Evolutionary conservation across 306 rosid species (phyloP), one percentile per base, ranked within the genome.

Genomic region (Medicago arabica): DNA sequence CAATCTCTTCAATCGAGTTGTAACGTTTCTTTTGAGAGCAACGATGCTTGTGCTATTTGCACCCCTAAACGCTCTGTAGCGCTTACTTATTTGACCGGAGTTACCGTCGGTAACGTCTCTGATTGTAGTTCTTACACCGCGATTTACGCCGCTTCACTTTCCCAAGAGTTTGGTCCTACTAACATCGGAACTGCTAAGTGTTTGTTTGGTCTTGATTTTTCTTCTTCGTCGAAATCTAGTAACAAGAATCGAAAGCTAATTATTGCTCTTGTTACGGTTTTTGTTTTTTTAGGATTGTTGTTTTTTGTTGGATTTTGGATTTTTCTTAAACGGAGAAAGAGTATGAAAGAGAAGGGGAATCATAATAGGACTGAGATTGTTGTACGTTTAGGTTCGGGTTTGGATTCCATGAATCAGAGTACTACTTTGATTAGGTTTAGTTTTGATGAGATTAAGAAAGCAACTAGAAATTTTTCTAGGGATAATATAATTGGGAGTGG

Each of bases 401-500:
- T 95, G 81, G 97, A 88, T 58, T 86, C 96, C 0, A 92, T 95
- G 51, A 78, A 72, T 55, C 93, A 87, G 46, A 92, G 97, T 53
- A 87, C 97, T 1, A 90, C 86, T 77, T 67, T 95, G 90, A 79
- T 90, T 50, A 92, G 88, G 82, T 95, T 86, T 54, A 70, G 83
- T 3, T 89, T 89, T 21, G 97, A 92, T 1, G 97, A 90, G 4
- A 82, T 95, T 63, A 89, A 75, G 76, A 85, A 87, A 53, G 92
- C 97, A 0, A 95, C 99, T 1, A 85, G 86, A 86, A 89, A 87
- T 76, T 95, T 95, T 75, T 71, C 89, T 0, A 86, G 93, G 83
- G 96, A 90, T 2, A 62, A 78, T 47, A 85, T 95, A 39, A 80
- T 95, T 38, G 99, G 99, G 16, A 88, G 88, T 62, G 99, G 99